phyloP scores from a whole-genome alignment of 2,329 filamentous ascomycete species.

The Nothomitra cinnamomea region DNA sequence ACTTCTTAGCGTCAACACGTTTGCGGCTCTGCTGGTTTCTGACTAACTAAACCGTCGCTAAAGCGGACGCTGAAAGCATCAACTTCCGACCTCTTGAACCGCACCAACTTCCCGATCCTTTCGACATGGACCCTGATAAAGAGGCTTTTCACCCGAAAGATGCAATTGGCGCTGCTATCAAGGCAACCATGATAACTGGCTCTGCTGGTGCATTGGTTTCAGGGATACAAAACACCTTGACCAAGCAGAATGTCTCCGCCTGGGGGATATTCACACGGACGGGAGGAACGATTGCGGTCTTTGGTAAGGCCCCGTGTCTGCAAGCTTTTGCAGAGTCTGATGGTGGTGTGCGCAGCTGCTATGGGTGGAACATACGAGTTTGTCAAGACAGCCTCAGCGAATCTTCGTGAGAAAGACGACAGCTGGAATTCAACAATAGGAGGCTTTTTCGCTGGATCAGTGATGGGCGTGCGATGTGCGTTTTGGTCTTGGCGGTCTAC shows the following conservation, averaged over 20 bases:
- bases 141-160: constrained; percentile 52
- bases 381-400: constrained; percentile 57
- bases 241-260: constrained; percentile 64
- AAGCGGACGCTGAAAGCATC: too few species aligned
- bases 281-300: constrained; percentile 53
- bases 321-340: background rate
- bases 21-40: background rate
- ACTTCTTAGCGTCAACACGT: background rate
- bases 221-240: constrained; percentile 72
- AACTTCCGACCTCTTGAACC: constrained; percentile 2
- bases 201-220: constrained; percentile 54
- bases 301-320: constrained; percentile 32
- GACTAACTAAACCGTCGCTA: too few species aligned
- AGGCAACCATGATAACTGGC: constrained; percentile 47
- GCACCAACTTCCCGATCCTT: constrained; percentile 28
- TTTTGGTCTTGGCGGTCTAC: constrained; percentile 10
- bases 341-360: constrained; percentile 33
- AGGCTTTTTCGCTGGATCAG: constrained; percentile 57
- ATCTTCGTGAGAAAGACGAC: constrained; percentile 74
- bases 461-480: constrained; percentile 58
- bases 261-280: constrained; percentile 66
- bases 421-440: constrained; percentile 56
- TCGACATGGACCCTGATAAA: constrained; percentile 16
- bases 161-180: constrained; percentile 50
- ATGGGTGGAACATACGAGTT: constrained; percentile 66